Evolutionary conservation across 208 protist genomes (phyloP).

Genomic region (Trypanosomatidae sp.): DNA sequence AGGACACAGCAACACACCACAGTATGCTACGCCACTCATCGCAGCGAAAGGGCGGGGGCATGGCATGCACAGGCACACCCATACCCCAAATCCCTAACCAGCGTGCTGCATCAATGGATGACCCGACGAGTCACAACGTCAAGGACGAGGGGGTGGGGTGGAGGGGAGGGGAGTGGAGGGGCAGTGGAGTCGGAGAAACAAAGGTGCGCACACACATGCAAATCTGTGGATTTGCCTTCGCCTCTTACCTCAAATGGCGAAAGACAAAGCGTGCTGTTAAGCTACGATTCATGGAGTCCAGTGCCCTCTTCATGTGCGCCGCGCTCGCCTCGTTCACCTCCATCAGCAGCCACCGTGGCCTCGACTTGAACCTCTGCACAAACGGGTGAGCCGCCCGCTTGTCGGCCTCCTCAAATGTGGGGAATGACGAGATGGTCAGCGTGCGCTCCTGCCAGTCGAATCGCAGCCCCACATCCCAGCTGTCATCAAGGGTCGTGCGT

Average conservation of each 20-base stretch:
- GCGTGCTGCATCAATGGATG: background rate
- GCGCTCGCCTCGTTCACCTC: conserved; percentile 73
- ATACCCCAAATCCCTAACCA: background rate
- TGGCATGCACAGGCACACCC: background rate
- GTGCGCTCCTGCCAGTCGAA: conserved; percentile 77
- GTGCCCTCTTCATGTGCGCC: conserved; percentile 59
- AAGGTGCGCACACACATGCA: background rate
- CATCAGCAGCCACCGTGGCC: conserved; percentile 59
- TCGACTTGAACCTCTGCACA: conserved; percentile 46
- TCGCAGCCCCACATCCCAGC: conserved; percentile 70
- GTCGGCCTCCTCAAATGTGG: conserved; percentile 32
- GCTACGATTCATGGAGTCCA: conserved; percentile 63
- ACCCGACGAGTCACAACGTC: background rate
- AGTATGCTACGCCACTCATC: background rate
- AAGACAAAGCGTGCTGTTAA: conserved; percentile 66
- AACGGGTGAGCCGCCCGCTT: conserved; percentile 47
- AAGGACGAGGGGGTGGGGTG: background rate
- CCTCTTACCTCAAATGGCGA: background rate
- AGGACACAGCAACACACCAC: background rate
- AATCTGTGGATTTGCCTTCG: background rate
- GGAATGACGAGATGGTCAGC: conserved; percentile 56
- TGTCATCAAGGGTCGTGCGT: conserved; percentile 47
- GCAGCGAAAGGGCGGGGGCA: background rate
- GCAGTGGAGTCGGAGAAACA: background rate
- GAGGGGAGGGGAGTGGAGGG: no score